These are phyloP conservation scores for Prunus campanulata DNA, from an alignment of 306 rosid genomes.

Conservation along the genomic window DNA sequence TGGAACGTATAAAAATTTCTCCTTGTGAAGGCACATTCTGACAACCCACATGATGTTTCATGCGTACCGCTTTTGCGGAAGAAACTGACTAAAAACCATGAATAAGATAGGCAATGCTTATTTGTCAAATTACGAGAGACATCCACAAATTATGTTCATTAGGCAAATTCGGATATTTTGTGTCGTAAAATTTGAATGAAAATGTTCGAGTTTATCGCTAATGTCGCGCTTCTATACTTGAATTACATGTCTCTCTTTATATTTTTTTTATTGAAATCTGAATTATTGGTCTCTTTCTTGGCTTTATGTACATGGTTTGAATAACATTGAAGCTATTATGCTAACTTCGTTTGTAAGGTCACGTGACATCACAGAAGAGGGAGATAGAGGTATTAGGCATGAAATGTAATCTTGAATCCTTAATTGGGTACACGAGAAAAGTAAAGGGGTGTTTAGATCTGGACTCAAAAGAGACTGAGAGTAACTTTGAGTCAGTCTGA, in stretches of 20 bases:
- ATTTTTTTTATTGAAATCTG: too few species aligned
- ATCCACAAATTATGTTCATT: too few species aligned
- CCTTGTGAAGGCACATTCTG: background rate
- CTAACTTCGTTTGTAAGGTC: background rate
- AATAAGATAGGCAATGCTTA: background rate
- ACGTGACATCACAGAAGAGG: constrained; percentile 27
- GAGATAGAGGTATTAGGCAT: background rate
- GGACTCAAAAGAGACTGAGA: background rate
- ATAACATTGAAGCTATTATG: background rate
- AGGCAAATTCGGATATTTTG: too few species aligned
- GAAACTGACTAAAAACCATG: too few species aligned
- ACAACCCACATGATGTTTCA: background rate
- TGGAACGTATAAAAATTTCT: too few species aligned
- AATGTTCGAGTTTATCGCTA: background rate
- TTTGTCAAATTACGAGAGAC: too few species aligned
- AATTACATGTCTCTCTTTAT: too few species aligned
- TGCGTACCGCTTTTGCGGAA: background rate
- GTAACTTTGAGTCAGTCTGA: constrained; percentile 25
- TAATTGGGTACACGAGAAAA: background rate
- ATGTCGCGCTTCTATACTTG: too few species aligned
- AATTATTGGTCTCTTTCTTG: too few species aligned
- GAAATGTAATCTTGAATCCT: constrained; percentile 17
- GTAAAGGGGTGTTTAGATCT: background rate
- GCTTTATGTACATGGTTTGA: background rate
- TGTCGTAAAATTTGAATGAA: too few species aligned